A percentile compares a stretch with the other conserved stretches of the same genome.
Conservation (phyloP, 306 rosid genomes). For the Geum urbanum region DNA sequence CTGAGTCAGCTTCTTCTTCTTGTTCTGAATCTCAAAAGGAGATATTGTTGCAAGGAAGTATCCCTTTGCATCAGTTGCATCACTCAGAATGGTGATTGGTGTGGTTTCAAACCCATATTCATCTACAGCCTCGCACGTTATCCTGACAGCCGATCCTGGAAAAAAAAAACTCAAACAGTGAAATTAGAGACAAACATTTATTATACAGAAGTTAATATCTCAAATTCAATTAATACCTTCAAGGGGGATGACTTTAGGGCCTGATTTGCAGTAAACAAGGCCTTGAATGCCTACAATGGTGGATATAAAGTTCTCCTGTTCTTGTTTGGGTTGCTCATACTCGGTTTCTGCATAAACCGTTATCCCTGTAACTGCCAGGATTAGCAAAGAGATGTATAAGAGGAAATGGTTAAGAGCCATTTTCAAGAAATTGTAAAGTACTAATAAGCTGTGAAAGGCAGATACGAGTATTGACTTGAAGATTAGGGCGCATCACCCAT, state of each 20-base stretch:
- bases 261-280: constrained; percentile 50
- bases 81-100: constrained; percentile 42
- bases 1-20: constrained; percentile 28
- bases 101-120: constrained; percentile 34
- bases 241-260: constrained; percentile 38
- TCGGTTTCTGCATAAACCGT: constrained; percentile 15
- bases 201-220: background rate
- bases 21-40: constrained; percentile 32
- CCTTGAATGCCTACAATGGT: constrained; percentile 50
- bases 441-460: background rate
- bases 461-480: background rate
- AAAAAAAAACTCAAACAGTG: background rate
- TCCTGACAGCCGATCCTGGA: constrained; percentile 46
- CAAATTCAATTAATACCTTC: constrained; percentile 33
- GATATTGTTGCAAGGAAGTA: constrained; percentile 51
- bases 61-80: constrained; percentile 35
- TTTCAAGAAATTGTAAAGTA: background rate
- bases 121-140: constrained; percentile 40
- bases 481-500: background rate
- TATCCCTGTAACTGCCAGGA: constrained; percentile 5
- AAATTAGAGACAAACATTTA: background rate
- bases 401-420: constrained; percentile 25
- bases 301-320: constrained; percentile 26
- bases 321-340: constrained; percentile 17
- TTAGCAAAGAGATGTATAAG: constrained; percentile 14